These are phyloP conservation scores for Sporisorium graminicola DNA, from an alignment of 1,284 basidiomycete species.

Conservation along the genomic window DNA sequence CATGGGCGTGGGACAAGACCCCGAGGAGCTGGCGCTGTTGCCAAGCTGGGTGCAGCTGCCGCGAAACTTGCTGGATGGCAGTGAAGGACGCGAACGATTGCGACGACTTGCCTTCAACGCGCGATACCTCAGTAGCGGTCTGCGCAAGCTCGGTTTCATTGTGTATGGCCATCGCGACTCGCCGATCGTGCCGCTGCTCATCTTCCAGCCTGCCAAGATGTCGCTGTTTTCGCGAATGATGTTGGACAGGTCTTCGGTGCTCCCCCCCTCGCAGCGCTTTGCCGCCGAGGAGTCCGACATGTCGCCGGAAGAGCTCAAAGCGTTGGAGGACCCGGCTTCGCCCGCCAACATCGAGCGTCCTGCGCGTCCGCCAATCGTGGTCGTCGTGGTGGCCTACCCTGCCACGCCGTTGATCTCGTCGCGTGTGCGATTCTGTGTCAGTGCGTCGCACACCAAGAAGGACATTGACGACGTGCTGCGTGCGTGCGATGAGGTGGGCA, in stretches of 20 bases:
- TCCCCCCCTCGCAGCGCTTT: slow-evolving; percentile 63
- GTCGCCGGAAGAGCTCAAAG: slow-evolving; percentile 42
- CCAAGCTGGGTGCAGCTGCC: slow-evolving; percentile 65
- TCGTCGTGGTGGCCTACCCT: slow-evolving; percentile 73
- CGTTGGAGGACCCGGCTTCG: slow-evolving; percentile 51
- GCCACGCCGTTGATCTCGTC: slow-evolving; percentile 91
- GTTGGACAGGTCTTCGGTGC: slow-evolving; percentile 57
- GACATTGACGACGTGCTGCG: slow-evolving; percentile 88
- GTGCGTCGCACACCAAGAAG: slow-evolving; percentile 94
- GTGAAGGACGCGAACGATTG: slow-evolving; percentile 84
- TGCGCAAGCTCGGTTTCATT: slow-evolving; percentile 95
- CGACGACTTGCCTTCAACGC: slow-evolving; percentile 94
- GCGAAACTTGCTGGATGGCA: slow-evolving; percentile 56
- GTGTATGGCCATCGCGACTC: slow-evolving; percentile 91
- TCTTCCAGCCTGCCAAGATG: slow-evolving; percentile 84
- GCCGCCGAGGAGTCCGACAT: slow-evolving; percentile 45
- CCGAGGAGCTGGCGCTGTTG: slow-evolving; percentile 60
- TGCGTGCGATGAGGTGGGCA: slow-evolving; percentile 93
- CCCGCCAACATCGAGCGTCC: slow-evolving; percentile 40
- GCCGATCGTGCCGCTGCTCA: slow-evolving; percentile 90
- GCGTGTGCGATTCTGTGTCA: slow-evolving; percentile 93
- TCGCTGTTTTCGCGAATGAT: slow-evolving; percentile 66
- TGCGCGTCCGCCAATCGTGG: slow-evolving; percentile 63
- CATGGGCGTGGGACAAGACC: slow-evolving; percentile 77
- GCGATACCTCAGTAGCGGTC: slow-evolving; percentile 87